These are phyloP conservation scores for Earliella scabrosa DNA, from an alignment of 1,284 basidiomycete species.

Conservation along the genomic window DNA sequence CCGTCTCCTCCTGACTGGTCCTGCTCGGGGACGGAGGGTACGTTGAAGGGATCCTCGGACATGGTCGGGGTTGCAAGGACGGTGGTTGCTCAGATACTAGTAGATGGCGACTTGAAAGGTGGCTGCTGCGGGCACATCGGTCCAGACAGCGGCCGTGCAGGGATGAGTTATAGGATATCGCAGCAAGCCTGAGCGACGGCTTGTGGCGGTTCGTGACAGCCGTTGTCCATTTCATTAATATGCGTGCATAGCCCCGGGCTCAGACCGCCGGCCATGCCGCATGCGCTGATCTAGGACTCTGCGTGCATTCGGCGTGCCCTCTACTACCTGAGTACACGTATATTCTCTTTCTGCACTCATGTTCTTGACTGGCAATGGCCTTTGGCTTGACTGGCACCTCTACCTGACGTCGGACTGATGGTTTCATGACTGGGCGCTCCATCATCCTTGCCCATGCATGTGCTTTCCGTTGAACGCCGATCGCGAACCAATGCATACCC, in stretches of 20 bases:
- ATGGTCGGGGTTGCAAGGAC: constrained; percentile 18
- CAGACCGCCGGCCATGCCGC: too few species aligned
- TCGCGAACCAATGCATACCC: too few species aligned
- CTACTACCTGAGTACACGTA: too few species aligned
- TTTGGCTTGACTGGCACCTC: too few species aligned
- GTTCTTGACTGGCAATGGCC: too few species aligned
- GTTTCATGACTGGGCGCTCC: too few species aligned
- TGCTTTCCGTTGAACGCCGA: too few species aligned
- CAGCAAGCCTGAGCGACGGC: background rate
- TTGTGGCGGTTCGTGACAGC: constrained; percentile 1
- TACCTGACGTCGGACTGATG: too few species aligned
- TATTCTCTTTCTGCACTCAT: too few species aligned
- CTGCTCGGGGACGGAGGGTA: constrained; percentile 49
- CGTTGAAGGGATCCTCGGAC: constrained; percentile 23
- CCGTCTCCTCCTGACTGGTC: constrained; percentile 62
- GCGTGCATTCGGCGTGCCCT: too few species aligned
- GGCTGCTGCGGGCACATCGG: constrained; percentile 1
- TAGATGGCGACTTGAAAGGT: background rate
- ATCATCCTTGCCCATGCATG: too few species aligned
- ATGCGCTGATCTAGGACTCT: too few species aligned
- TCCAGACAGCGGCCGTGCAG: background rate
- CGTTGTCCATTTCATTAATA: background rate
- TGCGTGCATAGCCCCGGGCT: background rate
- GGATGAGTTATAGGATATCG: background rate
- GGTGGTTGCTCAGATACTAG: background rate